These are phyloP conservation scores for Toxoplasma gondii DNA, from an alignment of 169 alveolate species.

Conservation along the genomic window DNA sequence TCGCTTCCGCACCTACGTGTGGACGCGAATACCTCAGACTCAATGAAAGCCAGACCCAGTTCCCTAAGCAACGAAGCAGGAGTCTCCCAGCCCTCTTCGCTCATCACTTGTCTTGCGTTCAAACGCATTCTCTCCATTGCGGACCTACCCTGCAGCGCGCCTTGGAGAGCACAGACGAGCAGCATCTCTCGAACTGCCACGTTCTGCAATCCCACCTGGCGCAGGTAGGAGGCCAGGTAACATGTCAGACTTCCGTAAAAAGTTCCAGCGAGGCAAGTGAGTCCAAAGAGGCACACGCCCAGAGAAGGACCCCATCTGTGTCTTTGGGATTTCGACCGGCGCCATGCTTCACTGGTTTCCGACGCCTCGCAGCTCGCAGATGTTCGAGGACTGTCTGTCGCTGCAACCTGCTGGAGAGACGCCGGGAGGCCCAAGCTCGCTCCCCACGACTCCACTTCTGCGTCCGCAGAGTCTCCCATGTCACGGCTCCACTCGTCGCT, in stretches of 20 bases:
- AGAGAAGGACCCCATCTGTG: background rate
- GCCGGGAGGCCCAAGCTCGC: background rate
- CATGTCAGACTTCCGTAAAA: conserved; percentile 16
- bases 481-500: no score
- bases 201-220: background rate
- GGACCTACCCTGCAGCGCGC: background rate
- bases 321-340: background rate
- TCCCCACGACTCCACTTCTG: background rate
- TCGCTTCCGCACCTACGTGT: background rate
- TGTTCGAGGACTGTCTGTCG: background rate
- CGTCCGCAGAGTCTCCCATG: no score
- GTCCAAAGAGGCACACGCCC: background rate
- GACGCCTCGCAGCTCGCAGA: background rate
- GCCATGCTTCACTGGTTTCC: background rate
- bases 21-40: background rate
- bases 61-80: background rate
- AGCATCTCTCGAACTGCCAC: conserved; percentile 22
- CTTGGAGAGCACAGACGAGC: background rate
- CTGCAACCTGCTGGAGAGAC: background rate
- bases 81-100: no score
- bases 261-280: background rate
- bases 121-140: background rate
- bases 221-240: conserved; percentile 6
- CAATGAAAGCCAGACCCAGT: background rate
- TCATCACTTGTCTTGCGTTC: no score